These are phyloP conservation scores for Blastocystis sp. DNA, from an alignment of 352 stramenopile genomes.

Conservation along the genomic window DNA sequence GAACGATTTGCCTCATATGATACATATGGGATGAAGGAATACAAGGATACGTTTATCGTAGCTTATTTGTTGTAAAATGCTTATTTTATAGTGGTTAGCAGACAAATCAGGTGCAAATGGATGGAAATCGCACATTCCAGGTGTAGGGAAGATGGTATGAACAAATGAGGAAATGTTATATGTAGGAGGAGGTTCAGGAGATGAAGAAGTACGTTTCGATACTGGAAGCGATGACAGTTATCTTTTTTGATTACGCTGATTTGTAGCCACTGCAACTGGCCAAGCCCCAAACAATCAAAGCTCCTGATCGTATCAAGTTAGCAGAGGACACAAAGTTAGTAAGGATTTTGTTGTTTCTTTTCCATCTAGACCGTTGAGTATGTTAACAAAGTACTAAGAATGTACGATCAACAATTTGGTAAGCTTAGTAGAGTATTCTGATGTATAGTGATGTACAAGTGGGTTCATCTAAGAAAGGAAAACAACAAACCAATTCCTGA, in stretches of 20 bases:
- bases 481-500: constrained; percentile 48
- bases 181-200: constrained; percentile 51
- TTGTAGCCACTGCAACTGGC: constrained; percentile 22
- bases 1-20: constrained; percentile 43
- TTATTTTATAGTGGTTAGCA: constrained; percentile 49
- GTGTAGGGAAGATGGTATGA: constrained; percentile 43
- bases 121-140: constrained; percentile 58
- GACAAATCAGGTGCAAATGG: constrained; percentile 50
- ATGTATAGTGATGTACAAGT: constrained; percentile 57
- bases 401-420: constrained; percentile 54
- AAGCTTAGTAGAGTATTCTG: not conserved
- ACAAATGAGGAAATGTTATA: not conserved
- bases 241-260: not conserved
- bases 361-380: constrained; percentile 45
- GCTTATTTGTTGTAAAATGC: not conserved
- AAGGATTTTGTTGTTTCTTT: not conserved
- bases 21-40: constrained; percentile 44
- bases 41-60: constrained; percentile 56
- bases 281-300: constrained; percentile 48
- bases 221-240: constrained; percentile 52
- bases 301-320: constrained; percentile 27
- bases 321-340: constrained; percentile 42
- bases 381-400: constrained; percentile 44
- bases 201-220: constrained; percentile 61
- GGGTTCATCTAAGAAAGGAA: constrained; percentile 40